A percentile compares a stretch with the other conserved stretches of the same genome.
These are phyloP conservation scores for Aspergillus spinulosporus DNA, from an alignment of 2,329 filamentous ascomycete species.

Conservation along the genomic window DNA sequence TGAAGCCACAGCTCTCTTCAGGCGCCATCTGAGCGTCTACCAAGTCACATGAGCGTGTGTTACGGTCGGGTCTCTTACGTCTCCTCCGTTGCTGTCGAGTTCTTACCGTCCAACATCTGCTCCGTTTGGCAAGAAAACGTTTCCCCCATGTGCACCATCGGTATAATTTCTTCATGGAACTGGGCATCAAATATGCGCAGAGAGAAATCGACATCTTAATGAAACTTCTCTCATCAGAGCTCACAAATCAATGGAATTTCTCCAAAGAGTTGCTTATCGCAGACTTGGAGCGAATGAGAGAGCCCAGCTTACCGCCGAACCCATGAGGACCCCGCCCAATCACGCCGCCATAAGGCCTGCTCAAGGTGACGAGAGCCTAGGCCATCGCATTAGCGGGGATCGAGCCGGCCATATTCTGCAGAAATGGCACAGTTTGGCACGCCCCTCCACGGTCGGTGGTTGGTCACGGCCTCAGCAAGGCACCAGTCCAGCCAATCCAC, in stretches of 20 bases:
- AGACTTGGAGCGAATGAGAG: constrained; percentile 15
- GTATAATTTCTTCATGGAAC: not conserved
- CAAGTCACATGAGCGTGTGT: no score
- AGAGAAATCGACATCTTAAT: not conserved
- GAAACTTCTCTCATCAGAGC: not conserved
- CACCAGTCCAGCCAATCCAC: constrained; percentile 12
- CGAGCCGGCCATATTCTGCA: constrained; percentile 10
- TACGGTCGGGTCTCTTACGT: no score
- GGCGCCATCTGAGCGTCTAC: no score
- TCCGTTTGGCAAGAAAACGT: not conserved
- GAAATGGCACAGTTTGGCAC: constrained; percentile 10
- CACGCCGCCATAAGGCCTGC: not conserved
- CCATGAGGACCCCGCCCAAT: constrained; percentile 13
- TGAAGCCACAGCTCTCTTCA: no score
- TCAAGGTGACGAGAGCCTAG: constrained; percentile 18
- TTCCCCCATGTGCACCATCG: not conserved
- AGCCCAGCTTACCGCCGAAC: constrained; percentile 16
- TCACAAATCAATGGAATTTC: not conserved
- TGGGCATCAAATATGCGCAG: not conserved
- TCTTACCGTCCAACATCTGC: no score
- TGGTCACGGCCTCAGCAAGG: constrained; percentile 11
- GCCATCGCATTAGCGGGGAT: constrained; percentile 19
- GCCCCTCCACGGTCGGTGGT: constrained; percentile 1
- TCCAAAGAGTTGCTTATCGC: constrained; percentile 2
- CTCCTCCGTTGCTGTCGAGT: not conserved